Conservation (phyloP, 1,284 basidiomycete genomes). For the Boletellus deceptivus region DNA sequence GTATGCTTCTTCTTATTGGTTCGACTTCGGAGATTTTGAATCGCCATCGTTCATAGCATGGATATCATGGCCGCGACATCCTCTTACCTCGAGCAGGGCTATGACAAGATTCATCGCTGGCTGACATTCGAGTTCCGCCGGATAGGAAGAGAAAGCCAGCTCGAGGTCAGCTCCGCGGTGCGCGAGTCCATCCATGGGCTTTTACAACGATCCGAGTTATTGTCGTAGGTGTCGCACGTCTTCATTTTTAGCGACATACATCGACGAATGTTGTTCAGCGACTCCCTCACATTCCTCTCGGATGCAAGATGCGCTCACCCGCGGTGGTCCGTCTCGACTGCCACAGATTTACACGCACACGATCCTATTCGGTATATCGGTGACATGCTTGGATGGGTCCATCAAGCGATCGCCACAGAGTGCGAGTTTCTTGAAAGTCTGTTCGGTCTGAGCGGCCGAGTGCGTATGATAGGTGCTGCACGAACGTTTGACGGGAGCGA, state of each 20-base stretch:
- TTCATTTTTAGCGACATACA: background rate
- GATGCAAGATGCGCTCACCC: slow-evolving; percentile 87
- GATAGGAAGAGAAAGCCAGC: slow-evolving; percentile 71
- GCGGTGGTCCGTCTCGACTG: slow-evolving; percentile 84
- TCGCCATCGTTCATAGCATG: slow-evolving; percentile 45
- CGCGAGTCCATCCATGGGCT: slow-evolving; percentile 75
- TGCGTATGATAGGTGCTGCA: slow-evolving; percentile 75
- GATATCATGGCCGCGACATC: slow-evolving; percentile 88
- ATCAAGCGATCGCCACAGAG: slow-evolving; percentile 91
- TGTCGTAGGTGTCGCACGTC: slow-evolving; percentile 54
- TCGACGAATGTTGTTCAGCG: slow-evolving; percentile 44
- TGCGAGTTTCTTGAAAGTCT: slow-evolving; percentile 88
- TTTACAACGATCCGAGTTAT: slow-evolving; percentile 71
- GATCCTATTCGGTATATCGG: slow-evolving; percentile 95
- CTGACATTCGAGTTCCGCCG: slow-evolving; percentile 84
- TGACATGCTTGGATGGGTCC: slow-evolving; percentile 99
- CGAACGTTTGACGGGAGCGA: slow-evolving; percentile 58
- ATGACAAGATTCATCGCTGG: slow-evolving; percentile 88
- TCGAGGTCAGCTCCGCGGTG: slow-evolving; percentile 77
- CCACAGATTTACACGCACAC: slow-evolving; percentile 96
- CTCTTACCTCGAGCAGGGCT: slow-evolving; percentile 82
- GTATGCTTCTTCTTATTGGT: slow-evolving; percentile 41
- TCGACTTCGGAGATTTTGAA: slow-evolving; percentile 1
- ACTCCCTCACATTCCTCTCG: slow-evolving; percentile 77
- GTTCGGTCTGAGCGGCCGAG: slow-evolving; percentile 58